Evolutionary conservation across 2,329 filamentous ascomycete species (phyloP), one percentile per base, ranked within the genome.

Genomic region (Venturia nashicola): DNA sequence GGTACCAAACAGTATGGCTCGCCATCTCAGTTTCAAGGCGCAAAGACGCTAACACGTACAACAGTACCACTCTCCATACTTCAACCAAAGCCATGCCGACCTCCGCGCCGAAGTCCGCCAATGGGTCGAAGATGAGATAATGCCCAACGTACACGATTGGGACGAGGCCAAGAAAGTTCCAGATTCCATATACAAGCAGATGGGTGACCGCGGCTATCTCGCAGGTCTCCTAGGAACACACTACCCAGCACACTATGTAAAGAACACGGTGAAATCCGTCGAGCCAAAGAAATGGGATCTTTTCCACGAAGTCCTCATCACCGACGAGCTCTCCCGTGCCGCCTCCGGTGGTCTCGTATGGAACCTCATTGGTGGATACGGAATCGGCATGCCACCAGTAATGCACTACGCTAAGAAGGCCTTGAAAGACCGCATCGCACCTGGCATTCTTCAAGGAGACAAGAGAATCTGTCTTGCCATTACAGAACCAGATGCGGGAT

Each of bases 401-500:
- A 84, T 96, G 76, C 96, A 96, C 81, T 95, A 95, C 72, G 94
- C 91, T 71, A 89, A 89, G 79, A 88, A 93, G 80, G 79, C 83
- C 48, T 82, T 97, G 64, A 86, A 95, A 67, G 86, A 97, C 71
- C 86, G 93, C 64, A 91, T 99, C 72, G 77, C 96, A 63, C 94
- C 94, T 0, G 91, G 86, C 16, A 92, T 99, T 68, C 78, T 99
- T 65, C 85, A 84, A 67, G 94, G 94, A 67, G 91, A 97, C 77
- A 97, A 97, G 86, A 86, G 94, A 68, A 97, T 99, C 73, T 99
- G 94, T 77, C 80, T 99, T 67, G 94, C 94, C 70, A 97, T 99
- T 70, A 99, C 94, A 0, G 94, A 99, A 78, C 94, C 89, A 66
- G 93, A 97, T 77, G 94, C 92, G 14, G 94, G 94, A 55, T 91